These are phyloP conservation scores for Salix caprea DNA, from an alignment of 345 rosid genomes.

Conservation along the genomic window DNA sequence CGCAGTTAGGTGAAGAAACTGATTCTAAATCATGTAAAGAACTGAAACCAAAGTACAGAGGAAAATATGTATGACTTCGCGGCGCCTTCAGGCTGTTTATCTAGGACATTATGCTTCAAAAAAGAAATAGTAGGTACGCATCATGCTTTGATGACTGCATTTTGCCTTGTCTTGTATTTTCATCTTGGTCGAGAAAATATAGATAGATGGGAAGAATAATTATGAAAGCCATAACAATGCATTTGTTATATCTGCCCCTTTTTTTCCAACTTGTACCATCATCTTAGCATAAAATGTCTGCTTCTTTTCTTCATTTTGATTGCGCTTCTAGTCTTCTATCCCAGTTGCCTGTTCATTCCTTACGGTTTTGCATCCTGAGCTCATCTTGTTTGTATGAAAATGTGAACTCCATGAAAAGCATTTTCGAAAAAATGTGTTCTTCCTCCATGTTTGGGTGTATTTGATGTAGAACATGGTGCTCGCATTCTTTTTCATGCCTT, in stretches of 20 bases:
- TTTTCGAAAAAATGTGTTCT: too few species aligned
- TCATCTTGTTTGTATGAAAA: too few species aligned
- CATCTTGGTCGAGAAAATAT: background rate
- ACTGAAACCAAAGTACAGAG: constrained; percentile 73
- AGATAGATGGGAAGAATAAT: background rate
- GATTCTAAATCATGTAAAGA: constrained; percentile 53
- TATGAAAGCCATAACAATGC: background rate
- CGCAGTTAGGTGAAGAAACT: constrained; percentile 20
- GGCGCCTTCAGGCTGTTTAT: background rate
- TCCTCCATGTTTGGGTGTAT: too few species aligned
- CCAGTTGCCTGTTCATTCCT: background rate
- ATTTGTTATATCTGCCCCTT: background rate
- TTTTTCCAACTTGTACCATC: background rate
- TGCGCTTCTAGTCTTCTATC: background rate
- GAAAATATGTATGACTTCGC: constrained; percentile 59
- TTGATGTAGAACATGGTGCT: too few species aligned
- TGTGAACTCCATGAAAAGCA: too few species aligned
- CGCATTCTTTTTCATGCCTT: too few species aligned
- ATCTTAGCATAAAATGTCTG: too few species aligned
- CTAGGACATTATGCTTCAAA: background rate
- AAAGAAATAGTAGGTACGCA: background rate
- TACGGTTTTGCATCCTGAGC: background rate
- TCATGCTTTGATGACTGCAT: background rate
- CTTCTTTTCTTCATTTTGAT: background rate
- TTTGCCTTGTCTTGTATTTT: background rate